A percentile compares a stretch with the other conserved stretches of the same genome.
phyloP scores from a whole-genome alignment of 2,329 filamentous ascomycete genomes.

The Talaromyces sp. region DNA sequence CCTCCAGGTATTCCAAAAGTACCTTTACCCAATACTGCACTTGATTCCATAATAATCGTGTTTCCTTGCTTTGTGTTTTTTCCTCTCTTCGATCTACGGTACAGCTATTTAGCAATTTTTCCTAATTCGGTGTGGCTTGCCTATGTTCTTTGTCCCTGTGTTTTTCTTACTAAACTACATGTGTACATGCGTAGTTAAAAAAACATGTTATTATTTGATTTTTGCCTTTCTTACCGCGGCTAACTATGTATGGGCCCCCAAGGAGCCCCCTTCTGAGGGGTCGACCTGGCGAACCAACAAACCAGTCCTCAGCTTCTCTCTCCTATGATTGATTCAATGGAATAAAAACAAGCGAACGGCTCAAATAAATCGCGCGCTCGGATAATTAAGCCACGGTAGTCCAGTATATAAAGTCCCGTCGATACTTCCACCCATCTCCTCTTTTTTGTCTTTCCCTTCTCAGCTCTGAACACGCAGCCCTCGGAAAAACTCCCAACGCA shows the following conservation, averaged over 20 bases:
- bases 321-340: not conserved
- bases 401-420: not conserved
- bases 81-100: not conserved
- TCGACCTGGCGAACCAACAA: not conserved
- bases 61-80: too few relatives aligned
- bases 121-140: not conserved
- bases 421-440: not conserved
- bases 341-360: not conserved
- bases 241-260: not conserved
- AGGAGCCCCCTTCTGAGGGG: not conserved
- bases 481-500: not conserved
- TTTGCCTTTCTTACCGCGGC: not conserved
- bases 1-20: not conserved
- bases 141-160: not conserved
- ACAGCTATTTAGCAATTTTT: not conserved
- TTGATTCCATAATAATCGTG: slow-evolving; percentile 1
- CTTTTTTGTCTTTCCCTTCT: not conserved
- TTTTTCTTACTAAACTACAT: not conserved
- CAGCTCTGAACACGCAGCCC: not conserved
- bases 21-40: slow-evolving; percentile 7
- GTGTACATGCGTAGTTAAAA: not conserved
- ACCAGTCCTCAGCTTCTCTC: not conserved
- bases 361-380: not conserved
- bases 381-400: not conserved
- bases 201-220: not conserved